Evolutionary conservation across 2,329 filamentous ascomycete species (phyloP), one percentile per base, ranked within the genome.

Genomic region (Erysiphe neolycopersici): DNA sequence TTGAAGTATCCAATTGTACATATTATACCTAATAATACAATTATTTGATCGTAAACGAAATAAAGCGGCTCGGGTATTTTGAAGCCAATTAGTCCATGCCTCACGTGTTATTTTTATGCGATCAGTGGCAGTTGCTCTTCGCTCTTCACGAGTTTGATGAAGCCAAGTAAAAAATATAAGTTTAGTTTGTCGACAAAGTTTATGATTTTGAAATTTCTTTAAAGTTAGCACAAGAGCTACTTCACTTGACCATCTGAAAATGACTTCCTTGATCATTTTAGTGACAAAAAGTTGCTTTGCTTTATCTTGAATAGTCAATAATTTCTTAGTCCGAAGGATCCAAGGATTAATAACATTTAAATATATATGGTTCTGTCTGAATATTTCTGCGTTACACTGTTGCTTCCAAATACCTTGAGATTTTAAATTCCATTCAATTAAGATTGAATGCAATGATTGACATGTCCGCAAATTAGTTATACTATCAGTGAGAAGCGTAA

Each of bases 1-100:
- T 31, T 66, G 63, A 29, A 76, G 52, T n/a, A 68, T 62, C 72
- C 71, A 76, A 54, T 64, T 71, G 54, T 73, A 74, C 47, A 77
- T 59, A 6, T 61, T 57, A 51, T 76, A 65, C 29, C 68, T 57
- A 37, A 69, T 59, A 36, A 74, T 49, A 3, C 72, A 64, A 48
- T 69, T 64, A 48, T 74, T 62, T 41, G 74, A 68, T 13, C 63
- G 65, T 17, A 62, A 59, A 41, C 57, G 59, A 1, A 76, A 56
- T 14, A 64, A 64, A 49, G 65, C 61, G 47, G 62, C 65, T 16
- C 73, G 68, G 14, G 75, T 60, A 14, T 60, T 60, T 50, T 76
- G 69, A 48, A 76, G 76, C 74, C 73, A 78, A 11, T 61, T 59
- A 1, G 65, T 73, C 61, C 68, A 73, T 3, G 68, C 62, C 53